phyloP scores from a whole-genome alignment of 2,329 filamentous ascomycete species.

The Drechslerella coelobrocha region DNA sequence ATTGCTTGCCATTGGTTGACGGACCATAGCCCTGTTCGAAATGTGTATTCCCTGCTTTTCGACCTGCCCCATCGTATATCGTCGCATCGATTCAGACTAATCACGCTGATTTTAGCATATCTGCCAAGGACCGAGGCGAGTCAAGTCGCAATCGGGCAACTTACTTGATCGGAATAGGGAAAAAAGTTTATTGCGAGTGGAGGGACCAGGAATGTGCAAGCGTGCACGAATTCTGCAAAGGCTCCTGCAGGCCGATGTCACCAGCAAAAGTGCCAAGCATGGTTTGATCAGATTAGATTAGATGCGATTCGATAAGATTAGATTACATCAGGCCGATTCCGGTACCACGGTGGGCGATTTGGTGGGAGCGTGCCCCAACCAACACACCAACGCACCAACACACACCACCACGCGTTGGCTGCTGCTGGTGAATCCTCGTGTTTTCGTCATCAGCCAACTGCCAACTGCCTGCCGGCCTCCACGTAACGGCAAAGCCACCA shows the following conservation, averaged over 20 bases:
- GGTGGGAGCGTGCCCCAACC: conserved; percentile 24
- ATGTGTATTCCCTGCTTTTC: not conserved
- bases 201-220: conserved; percentile 1
- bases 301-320: conserved; percentile 1
- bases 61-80: not conserved
- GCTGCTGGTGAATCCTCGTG: conserved; percentile 33
- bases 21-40: not conserved
- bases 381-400: not conserved
- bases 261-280: not conserved
- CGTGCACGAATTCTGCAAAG: not conserved
- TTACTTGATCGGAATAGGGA: not conserved
- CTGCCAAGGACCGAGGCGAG: not conserved
- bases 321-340: not conserved
- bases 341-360: conserved; percentile 10
- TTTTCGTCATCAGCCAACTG: conserved; percentile 45
- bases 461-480: conserved; percentile 13
- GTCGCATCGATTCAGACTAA: not conserved
- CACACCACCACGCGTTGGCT: conserved; percentile 24
- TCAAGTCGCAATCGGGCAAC: not conserved
- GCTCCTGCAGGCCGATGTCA: not conserved
- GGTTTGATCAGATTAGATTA: not conserved
- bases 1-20: conserved; percentile 34
- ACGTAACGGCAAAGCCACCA: conserved; percentile 20
- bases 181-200: not conserved
- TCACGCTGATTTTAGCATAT: not conserved